Evolutionary conservation across 148 eudicot species (phyloP), one percentile per base, ranked within the genome.

Genomic region (Fallopia convolvulus): DNA sequence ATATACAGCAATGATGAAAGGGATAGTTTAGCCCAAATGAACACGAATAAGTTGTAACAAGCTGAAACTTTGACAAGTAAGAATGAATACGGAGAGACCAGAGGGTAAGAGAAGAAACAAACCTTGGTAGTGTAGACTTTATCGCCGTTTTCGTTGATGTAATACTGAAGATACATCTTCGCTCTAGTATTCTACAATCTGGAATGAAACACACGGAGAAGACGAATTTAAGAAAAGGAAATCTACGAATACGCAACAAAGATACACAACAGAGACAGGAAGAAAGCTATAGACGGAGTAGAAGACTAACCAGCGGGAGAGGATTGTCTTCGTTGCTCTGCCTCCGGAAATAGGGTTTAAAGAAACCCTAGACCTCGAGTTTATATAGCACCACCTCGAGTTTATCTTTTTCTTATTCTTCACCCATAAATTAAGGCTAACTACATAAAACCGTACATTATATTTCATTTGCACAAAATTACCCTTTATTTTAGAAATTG

Each of bases 51-150:
- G 11, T 68, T 39, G 40, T 12, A 65, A 32, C 7, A 11, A 65
- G 40, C 40, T 65, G 70, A 61, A 10, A 23, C 0, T 18, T 7
- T 48, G 9, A 42, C 6, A 6, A 50, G 17, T 55, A 18, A 4
- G 8, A 55, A 55, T 26, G 6, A 61, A 3, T 30, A 26, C 39
- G 17, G 9, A 9, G 10, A 61, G 39, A 6, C 3, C 32, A 14
- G 20, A 73, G 36, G 75, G 5, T 20, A 73, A 44, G n/a, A 30
- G 44, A 14, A 20, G 63, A 20, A 10, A 1, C 52, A 40, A 21
- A 94, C 98, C 96, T 92, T 94, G 32, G 99, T 94, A 74, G 99
- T 94, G 90, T 94, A 94, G 82, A 94, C 99, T 82, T 94, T 94
- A 79, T 89, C 92, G 70, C 99, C 99, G 63, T 94, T 90, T 3